Evolutionary conservation across 108 stramenopile species (phyloP).

Genomic region (Stephanodiscus triporus): DNA sequence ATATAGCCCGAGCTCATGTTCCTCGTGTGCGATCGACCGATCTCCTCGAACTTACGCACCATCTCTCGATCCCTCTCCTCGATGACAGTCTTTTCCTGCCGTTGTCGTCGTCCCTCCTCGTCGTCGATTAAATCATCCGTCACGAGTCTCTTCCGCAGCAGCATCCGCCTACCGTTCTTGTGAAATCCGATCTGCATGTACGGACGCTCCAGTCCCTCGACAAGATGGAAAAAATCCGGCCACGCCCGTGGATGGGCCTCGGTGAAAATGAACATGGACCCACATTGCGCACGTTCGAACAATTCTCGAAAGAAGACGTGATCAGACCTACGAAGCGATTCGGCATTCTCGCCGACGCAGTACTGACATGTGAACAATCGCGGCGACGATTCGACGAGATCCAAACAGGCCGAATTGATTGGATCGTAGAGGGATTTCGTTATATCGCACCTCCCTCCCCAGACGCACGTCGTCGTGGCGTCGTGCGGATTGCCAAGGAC

Average conservation of each 20-base stretch:
- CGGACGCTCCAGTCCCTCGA: constrained; percentile 11
- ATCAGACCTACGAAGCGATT: constrained; percentile 35
- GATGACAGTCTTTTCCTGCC: not conserved
- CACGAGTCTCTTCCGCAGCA: constrained; percentile 11
- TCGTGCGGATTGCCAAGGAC: constrained; percentile 7
- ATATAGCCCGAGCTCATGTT: constrained; percentile 28
- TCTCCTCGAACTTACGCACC: constrained; percentile 17
- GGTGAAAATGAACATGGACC: constrained; percentile 55
- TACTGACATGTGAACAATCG: constrained; percentile 62
- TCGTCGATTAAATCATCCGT: not conserved
- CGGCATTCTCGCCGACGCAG: constrained; percentile 69
- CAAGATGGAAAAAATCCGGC: constrained; percentile 55
- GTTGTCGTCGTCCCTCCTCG: not conserved
- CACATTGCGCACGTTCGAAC: constrained; percentile 36
- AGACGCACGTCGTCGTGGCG: constrained; percentile 24
- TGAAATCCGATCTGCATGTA: constrained; percentile 27
- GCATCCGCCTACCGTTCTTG: constrained; percentile 30
- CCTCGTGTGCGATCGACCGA: constrained; percentile 19
- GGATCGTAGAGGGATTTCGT: constrained; percentile 51
- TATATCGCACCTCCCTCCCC: constrained; percentile 71
- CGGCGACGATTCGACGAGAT: constrained; percentile 21
- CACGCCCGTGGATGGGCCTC: constrained; percentile 64
- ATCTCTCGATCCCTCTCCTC: constrained; percentile 21
- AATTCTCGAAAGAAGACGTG: constrained; percentile 65
- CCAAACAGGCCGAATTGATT: constrained; percentile 35